Base-by-base conservation (phyloP, 2,329 filamentous ascomycete species). In the Ophiocordyceps polyrhachis-furcata region DNA sequence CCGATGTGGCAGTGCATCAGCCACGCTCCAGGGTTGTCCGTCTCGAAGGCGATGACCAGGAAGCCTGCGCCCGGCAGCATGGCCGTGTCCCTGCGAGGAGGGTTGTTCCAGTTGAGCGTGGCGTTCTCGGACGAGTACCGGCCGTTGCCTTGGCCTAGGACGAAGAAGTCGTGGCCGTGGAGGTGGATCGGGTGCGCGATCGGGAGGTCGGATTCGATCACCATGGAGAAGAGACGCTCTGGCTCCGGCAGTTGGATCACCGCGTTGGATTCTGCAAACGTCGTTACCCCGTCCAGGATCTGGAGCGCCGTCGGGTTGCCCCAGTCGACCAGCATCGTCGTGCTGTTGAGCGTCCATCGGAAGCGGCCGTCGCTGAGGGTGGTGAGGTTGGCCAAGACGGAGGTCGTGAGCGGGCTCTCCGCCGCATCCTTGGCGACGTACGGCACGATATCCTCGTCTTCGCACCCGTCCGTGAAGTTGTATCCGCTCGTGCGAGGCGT, bases 31-130 rank as follows among this genome's bases (percentile, higher is more conserved):
- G 70, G 66, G 53, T 73, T 74, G 45, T 66, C 60, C 0, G 63
- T 62, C 51, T 68, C 56, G 49, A 71, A 68, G 2, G 67, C 69
- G 44, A 74, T 58, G n/a, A 70, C 65, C 4, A 71, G 45, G 53
- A 67, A 66, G 0, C 70, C 69, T 11, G 51, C 49, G 1, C 52
- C 53, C 1, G 62, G 64, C 2, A 75, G 59, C 49, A 69, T 62
- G 6, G 69, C 69, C 2, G 69, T 67, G 50, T 75, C 71, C 32
- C 72, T 63, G 11, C 72, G 67, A 23, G 68, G 63, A 1, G 72
- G 70, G 52, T 74, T 74, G 2, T 25, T 17, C 29, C 1, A 44
- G 46, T 15, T 53, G 46, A 41, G 37, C 1, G n/a, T n/a, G 2
- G 52, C 15, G 1, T 49, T 42, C 0, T 45, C 44, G 14, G 53